Base-by-base conservation (phyloP, 1,284 basidiomycete species). In the Inonotus hispidus region DNA sequence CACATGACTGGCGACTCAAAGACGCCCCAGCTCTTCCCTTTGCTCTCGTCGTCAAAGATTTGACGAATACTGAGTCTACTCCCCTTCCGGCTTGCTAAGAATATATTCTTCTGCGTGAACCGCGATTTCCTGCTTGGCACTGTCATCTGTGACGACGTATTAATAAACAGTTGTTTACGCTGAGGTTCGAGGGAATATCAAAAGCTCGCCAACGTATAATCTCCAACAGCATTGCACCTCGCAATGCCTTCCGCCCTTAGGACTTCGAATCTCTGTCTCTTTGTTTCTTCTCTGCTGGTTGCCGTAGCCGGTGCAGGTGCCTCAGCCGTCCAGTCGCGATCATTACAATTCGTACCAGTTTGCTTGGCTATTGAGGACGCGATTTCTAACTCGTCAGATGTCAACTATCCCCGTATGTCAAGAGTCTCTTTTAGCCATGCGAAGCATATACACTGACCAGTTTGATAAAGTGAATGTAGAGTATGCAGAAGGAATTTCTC, bases 401-500 rank as follows among this genome's bases (percentile, higher is more conserved):
- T 77, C 8, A 73, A 70, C 56, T 76, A 70, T 64, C 68, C 69
- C 14, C 58, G 74, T 73, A 52, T 35, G 67, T 46, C 23, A 19
- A 6, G 37, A 32, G 8, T 21, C 25, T 19, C 49, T 21, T 41
- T 35, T 45, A 57, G 54, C 13, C 2, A 43, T 13, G 4, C 8
- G 27, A n/a, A 29, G 6, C 38, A 39, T 35, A 27, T 32, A 11
- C 11, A 32, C 50, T 52, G 16, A 35, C 19, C 13, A 27, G 32
- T 19, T 21, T 50, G 21, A 14, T 43, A 29, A 23, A 41, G n/a
- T 52, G 14, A n/a, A 46, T 67, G 72, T 64, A 19, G 68, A 65
- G 1, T 83, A 80, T 62, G 27, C 29, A 0, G 69, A 69, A 11
- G 81, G 79, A 45, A 75, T 77, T 19, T 59, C 59, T 2, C 82